phyloP scores from a whole-genome alignment of 2,329 filamentous ascomycete genomes.

The Podosphaera aphanis region DNA sequence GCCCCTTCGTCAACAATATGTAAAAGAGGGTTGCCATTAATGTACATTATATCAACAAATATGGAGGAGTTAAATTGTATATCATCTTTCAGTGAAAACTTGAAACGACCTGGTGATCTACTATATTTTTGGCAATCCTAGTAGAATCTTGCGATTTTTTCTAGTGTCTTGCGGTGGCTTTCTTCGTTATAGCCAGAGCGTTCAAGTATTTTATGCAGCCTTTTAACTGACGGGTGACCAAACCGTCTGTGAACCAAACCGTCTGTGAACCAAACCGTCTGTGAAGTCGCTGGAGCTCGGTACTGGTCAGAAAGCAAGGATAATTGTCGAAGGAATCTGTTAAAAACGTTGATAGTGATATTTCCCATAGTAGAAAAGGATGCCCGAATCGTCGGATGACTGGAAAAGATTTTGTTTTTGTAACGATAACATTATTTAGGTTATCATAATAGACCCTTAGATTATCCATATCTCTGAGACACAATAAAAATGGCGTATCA shows the following conservation, averaged over 20 bases:
- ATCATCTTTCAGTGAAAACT: constrained; percentile 1
- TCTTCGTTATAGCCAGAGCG: not conserved
- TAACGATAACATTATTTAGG: not conserved
- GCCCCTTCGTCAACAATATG: constrained; percentile 2
- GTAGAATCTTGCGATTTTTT: not conserved
- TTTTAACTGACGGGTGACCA: not conserved
- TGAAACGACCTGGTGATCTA: not conserved
- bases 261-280: not conserved
- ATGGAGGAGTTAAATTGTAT: constrained; percentile 2
- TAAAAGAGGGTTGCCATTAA: not conserved
- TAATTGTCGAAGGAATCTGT: no score
- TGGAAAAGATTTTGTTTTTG: not conserved
- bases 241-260: not conserved
- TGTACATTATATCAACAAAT: constrained; percentile 2
- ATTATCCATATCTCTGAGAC: not conserved
- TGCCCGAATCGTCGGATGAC: not conserved
- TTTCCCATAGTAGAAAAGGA: not conserved
- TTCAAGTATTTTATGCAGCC: not conserved
- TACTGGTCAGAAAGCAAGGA: no score
- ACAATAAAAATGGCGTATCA: no score
- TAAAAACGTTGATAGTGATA: not conserved
- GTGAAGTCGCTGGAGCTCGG: not conserved
- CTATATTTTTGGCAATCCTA: not conserved
- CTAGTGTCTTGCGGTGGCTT: not conserved
- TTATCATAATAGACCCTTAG: not conserved